These are phyloP conservation scores for Stephania yunnanensis DNA, from an alignment of 164 flowering plant species.

Conservation along the genomic window DNA sequence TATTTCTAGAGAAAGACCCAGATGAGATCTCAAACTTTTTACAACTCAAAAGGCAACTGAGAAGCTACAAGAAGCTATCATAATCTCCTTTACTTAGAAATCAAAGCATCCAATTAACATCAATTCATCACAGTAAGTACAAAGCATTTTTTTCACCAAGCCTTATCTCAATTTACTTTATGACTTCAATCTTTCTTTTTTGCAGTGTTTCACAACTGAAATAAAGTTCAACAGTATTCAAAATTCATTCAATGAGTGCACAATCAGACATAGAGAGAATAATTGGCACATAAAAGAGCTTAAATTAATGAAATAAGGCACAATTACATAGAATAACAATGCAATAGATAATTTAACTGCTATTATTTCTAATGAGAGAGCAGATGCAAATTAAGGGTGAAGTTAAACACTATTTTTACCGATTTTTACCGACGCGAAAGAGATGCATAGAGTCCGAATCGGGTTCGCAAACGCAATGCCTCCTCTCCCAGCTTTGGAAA, in stretches of 20 bases:
- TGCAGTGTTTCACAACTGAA: background rate
- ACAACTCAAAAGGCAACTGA: background rate
- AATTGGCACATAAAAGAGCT: conserved; percentile 7
- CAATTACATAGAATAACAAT: conserved; percentile 16
- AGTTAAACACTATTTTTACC: conserved; percentile 1
- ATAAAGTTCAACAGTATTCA: background rate
- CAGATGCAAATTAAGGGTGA: background rate
- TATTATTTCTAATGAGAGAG: conserved; percentile 18
- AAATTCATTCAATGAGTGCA: background rate
- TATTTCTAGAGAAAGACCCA: conserved; percentile 10
- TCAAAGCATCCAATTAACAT: background rate
- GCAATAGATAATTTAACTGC: conserved; percentile 14
- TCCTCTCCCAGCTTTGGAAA: background rate
- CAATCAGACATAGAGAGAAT: background rate
- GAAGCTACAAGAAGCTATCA: background rate
- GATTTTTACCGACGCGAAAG: background rate
- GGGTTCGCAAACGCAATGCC: background rate
- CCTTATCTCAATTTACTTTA: background rate
- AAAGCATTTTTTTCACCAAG: background rate
- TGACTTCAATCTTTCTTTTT: background rate
- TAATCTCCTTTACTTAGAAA: background rate
- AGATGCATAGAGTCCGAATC: background rate
- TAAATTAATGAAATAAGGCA: conserved; percentile 12
- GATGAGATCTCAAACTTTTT: conserved; percentile 12
- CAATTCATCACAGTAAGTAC: background rate